These are phyloP conservation scores for Chara braunii DNA, from an alignment of 139 green algal species.

Conservation along the genomic window DNA sequence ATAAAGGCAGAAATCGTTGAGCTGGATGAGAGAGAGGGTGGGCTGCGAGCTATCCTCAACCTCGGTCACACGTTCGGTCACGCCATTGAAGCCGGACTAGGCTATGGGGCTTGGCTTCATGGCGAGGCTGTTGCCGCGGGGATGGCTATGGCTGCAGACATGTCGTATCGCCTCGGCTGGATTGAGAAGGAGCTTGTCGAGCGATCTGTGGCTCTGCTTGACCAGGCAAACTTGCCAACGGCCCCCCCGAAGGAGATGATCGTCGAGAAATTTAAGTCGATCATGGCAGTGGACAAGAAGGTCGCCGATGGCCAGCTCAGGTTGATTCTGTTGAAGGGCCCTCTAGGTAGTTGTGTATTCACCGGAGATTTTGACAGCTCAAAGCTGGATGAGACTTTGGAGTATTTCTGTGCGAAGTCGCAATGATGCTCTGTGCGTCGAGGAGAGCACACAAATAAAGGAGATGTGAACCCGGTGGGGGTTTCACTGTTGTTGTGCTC, in stretches of 20 bases:
- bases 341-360: conserved; percentile 83
- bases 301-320: conserved; percentile 76
- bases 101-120: conserved; percentile 75
- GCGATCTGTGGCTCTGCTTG: conserved; percentile 60
- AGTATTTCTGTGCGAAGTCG: conserved; percentile 55
- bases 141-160: conserved; percentile 91
- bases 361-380: conserved; percentile 82
- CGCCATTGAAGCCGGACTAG: conserved; percentile 82
- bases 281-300: conserved; percentile 99
- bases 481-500: no score
- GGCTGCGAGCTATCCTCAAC: conserved; percentile 94
- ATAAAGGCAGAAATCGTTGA: conserved; percentile 94
- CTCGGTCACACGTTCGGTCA: conserved; percentile 96
- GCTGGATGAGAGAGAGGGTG: conserved; percentile 85
- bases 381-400: conserved; percentile 76
- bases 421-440: background rate
- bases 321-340: conserved; percentile 86
- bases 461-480: background rate
- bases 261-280: conserved; percentile 62
- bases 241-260: conserved; percentile 64
- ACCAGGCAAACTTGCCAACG: conserved; percentile 59
- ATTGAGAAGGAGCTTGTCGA: conserved; percentile 70
- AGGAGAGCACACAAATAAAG: background rate
- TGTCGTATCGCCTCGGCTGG: conserved; percentile 82
- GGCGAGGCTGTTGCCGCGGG: conserved; percentile 90